A percentile compares a stretch with the other conserved stretches of the same genome.
Evolutionary conservation across 805 yeast genomes (phyloP).

Genomic region (Metschnikowia gruessii): DNA sequence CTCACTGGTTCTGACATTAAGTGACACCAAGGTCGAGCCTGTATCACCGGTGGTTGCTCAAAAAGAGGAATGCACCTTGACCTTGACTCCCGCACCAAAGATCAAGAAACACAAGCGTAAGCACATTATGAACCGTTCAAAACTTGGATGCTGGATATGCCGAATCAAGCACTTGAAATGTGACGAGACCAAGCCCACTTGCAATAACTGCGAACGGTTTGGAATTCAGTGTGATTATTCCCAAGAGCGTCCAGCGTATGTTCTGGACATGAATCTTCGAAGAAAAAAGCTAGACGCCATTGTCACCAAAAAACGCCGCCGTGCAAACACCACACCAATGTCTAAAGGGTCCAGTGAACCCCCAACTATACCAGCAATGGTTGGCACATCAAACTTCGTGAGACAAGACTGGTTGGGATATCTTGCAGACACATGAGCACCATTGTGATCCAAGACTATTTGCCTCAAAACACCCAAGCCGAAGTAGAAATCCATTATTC

Average conservation of each 20-base stretch:
- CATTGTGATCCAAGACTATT: too few relatives aligned
- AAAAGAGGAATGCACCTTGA: background rate
- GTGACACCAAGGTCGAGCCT: background rate
- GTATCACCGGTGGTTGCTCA: background rate
- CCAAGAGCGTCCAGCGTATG: slow-evolving; percentile 38
- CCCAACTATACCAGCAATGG: background rate
- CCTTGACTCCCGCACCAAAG: background rate
- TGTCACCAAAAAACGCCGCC: slow-evolving; percentile 16
- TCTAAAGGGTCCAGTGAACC: background rate
- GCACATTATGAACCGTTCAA: slow-evolving; percentile 40
- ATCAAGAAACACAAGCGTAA: slow-evolving; percentile 39
- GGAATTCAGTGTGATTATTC: slow-evolving; percentile 44
- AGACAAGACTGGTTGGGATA: background rate
- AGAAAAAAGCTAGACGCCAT: slow-evolving; percentile 35
- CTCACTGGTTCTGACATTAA: slow-evolving; percentile 1
- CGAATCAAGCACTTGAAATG: slow-evolving; percentile 45
- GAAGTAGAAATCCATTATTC: too few relatives aligned
- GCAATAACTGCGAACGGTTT: slow-evolving; percentile 37
- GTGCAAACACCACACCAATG: background rate
- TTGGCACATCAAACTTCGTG: background rate
- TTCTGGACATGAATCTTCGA: slow-evolving; percentile 32
- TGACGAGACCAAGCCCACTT: slow-evolving; percentile 39
- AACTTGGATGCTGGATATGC: slow-evolving; percentile 47
- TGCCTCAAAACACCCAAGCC: too few relatives aligned
- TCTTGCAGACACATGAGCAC: slow-evolving; percentile 2